Evolutionary conservation across 192 early-diverging fungal genomes (phyloP).

Genomic region (Podila horticola): DNA sequence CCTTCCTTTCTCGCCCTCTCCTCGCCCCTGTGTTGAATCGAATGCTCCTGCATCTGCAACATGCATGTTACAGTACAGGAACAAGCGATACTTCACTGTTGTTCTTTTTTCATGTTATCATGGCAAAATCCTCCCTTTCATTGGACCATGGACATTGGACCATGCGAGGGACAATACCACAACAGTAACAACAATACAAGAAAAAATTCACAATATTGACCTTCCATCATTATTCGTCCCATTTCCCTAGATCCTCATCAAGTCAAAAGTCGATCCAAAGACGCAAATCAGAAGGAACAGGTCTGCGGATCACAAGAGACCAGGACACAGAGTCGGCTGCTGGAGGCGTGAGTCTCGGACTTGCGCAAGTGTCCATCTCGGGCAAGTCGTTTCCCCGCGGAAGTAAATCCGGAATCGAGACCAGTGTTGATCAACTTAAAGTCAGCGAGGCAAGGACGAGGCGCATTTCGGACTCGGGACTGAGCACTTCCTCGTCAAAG

Average conservation of each 20-base stretch:
- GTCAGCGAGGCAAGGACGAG: slow-evolving; percentile 41
- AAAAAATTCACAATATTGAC: not conserved
- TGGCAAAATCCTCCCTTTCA: not conserved
- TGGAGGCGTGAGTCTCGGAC: slow-evolving; percentile 10
- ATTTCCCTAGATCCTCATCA: not conserved
- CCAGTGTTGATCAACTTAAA: slow-evolving; percentile 41
- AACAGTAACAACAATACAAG: not conserved
- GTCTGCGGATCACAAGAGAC: slow-evolving; percentile 34
- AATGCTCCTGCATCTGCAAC: not conserved
- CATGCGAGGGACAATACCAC: not conserved
- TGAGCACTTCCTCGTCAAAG: slow-evolving; percentile 22
- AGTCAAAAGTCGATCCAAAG: slow-evolving; percentile 29
- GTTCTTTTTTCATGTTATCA: not conserved
- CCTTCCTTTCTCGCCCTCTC: not conserved
- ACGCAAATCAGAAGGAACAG: slow-evolving; percentile 47
- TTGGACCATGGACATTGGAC: not conserved
- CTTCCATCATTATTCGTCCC: not conserved
- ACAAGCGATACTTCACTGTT: not conserved
- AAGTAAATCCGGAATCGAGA: slow-evolving; percentile 20
- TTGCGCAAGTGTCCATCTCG: slow-evolving; percentile 4
- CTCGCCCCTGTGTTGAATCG: not conserved
- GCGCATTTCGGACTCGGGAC: slow-evolving; percentile 42
- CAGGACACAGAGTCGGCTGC: slow-evolving; percentile 4
- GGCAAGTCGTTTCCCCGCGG: slow-evolving; percentile 21
- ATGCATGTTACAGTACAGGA: not conserved